phyloP scores from a whole-genome alignment of 2,329 filamentous ascomycete species.

The Thelonectria rubi region DNA sequence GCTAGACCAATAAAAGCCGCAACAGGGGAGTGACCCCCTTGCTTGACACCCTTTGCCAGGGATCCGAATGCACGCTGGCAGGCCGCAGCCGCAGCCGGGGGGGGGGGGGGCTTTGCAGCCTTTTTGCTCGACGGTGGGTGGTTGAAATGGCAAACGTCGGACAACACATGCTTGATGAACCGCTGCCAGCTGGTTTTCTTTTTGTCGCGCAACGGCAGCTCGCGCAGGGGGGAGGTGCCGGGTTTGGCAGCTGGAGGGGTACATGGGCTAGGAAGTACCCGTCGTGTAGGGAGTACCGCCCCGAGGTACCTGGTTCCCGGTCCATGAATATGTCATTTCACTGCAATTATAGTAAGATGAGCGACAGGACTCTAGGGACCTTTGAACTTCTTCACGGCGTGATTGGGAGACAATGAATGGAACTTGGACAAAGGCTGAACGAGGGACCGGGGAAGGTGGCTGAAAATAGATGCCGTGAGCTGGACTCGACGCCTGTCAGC shows the following conservation, averaged over 20 bases:
- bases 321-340: slow-evolving; percentile 4
- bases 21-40: not conserved
- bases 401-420: not conserved
- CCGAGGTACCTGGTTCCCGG: not conserved
- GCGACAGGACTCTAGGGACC: not conserved
- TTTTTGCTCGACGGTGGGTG: too few relatives aligned
- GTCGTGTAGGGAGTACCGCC: not conserved
- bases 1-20: not conserved
- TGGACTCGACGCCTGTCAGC: slow-evolving; percentile 7
- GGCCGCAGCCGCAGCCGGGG: not conserved
- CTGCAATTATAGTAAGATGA: slow-evolving; percentile 3
- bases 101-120: too few relatives aligned
- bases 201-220: not conserved
- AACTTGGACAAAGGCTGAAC: not conserved
- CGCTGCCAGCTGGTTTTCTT: not conserved
- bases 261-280: not conserved
- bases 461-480: slow-evolving; percentile 24
- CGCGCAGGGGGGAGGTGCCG: too few relatives aligned
- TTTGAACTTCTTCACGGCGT: not conserved
- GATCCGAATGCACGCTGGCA: not conserved
- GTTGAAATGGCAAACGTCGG: not conserved
- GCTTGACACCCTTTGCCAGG: not conserved
- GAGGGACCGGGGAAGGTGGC: slow-evolving; percentile 23
- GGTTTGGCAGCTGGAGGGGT: not conserved
- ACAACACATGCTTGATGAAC: slow-evolving; percentile 3